A percentile compares a stretch with the other conserved stretches of the same genome.
phyloP scores from a whole-genome alignment of 2,329 filamentous ascomycete genomes.

The Escovopsis sp. region DNA sequence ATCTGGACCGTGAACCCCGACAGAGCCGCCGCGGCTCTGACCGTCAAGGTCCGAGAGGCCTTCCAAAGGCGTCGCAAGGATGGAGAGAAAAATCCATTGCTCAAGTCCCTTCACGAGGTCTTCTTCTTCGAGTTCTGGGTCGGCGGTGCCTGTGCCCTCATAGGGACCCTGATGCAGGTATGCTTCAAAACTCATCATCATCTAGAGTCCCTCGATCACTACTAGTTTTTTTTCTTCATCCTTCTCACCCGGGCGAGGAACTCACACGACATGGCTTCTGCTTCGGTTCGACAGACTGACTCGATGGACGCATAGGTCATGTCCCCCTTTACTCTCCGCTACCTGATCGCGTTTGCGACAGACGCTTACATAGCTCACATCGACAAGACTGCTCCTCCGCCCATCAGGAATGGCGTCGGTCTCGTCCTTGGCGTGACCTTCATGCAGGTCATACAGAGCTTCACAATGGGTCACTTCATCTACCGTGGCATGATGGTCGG shows the following conservation, averaged over 20 bases:
- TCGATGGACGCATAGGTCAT: conserved; percentile 34
- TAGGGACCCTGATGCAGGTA: conserved; percentile 53
- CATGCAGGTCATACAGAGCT: conserved; percentile 74
- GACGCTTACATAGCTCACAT: conserved; percentile 57
- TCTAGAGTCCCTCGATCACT: too few relatives aligned
- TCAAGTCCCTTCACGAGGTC: conserved; percentile 74
- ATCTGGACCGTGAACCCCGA: conserved; percentile 81
- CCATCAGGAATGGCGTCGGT: conserved; percentile 63
- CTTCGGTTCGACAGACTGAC: too few relatives aligned
- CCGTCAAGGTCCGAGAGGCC: conserved; percentile 47
- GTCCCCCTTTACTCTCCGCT: conserved; percentile 72
- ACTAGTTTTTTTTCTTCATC: too few relatives aligned
- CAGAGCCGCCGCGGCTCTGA: conserved; percentile 56
- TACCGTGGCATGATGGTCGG: conserved; percentile 87
- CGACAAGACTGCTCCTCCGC: conserved; percentile 38
- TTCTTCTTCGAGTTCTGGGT: conserved; percentile 75
- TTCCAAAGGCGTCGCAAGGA: conserved; percentile 54
- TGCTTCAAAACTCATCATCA: too few relatives aligned
- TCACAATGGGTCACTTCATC: conserved; percentile 80
- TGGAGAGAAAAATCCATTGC: conserved; percentile 58
- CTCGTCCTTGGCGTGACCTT: conserved; percentile 69
- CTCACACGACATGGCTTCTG: too few relatives aligned
- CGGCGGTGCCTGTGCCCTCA: conserved; percentile 63
- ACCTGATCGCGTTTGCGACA: conserved; percentile 71
- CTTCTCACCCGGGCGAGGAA: too few relatives aligned